These are phyloP conservation scores for Wickerhamomyces sp. DNA, from an alignment of 1,139 yeast genomes.

Conservation along the genomic window DNA sequence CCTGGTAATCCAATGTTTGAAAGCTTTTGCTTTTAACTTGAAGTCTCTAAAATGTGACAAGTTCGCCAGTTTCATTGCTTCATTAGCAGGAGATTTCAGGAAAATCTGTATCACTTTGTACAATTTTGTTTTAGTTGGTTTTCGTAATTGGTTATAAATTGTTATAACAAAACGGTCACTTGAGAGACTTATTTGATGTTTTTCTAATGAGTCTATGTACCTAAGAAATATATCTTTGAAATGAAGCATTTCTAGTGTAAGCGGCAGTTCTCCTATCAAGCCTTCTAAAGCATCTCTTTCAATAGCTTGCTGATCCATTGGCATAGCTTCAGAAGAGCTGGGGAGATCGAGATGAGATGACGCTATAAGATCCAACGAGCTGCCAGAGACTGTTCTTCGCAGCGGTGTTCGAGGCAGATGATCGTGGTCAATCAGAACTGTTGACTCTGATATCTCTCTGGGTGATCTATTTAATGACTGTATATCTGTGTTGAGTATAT, in stretches of 20 bases:
- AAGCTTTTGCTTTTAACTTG: conserved; percentile 1
- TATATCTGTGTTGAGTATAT: conserved; percentile 12
- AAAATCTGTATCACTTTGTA: conserved; percentile 17
- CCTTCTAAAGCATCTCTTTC: conserved; percentile 10
- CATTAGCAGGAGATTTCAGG: conserved; percentile 16
- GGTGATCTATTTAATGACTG: not conserved
- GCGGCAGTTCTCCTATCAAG: conserved; percentile 8
- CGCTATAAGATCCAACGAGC: conserved; percentile 14
- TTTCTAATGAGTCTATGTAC: conserved; percentile 13
- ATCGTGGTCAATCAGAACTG: conserved; percentile 13
- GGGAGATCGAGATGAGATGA: not conserved
- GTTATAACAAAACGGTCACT: conserved; percentile 19
- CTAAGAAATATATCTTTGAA: conserved; percentile 15
- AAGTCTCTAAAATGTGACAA: conserved; percentile 12
- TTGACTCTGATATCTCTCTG: conserved; percentile 19
- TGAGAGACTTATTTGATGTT: conserved; percentile 13
- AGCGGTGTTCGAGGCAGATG: conserved; percentile 14
- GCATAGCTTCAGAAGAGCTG: not conserved
- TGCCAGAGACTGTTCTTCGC: conserved; percentile 19
- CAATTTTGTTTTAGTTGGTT: conserved; percentile 7
- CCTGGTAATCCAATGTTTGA: conserved; percentile 18
- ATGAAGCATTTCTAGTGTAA: conserved; percentile 5
- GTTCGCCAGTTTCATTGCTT: conserved; percentile 21
- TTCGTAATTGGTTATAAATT: conserved; percentile 16
- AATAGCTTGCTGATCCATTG: conserved; percentile 2